Evolutionary conservation across 1,284 basidiomycete species (phyloP), one percentile per base, ranked within the genome.

Genomic region (Singerocomus inundabilis): DNA sequence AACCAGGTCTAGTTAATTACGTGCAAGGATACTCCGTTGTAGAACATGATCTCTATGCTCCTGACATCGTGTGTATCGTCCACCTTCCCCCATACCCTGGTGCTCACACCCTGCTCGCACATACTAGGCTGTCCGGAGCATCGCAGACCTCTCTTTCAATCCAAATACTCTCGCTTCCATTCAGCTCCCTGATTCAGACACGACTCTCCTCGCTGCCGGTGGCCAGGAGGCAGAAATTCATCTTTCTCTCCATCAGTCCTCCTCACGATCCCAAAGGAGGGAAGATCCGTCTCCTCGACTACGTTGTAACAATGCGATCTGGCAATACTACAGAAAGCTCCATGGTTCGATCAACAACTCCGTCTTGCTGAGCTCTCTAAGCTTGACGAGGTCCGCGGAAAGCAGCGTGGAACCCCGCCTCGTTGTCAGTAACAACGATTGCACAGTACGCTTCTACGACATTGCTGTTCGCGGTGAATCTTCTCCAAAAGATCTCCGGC

Each of bases 281-380:
- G 52, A 53, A 18, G 51, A 56, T 25, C 42, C 47, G 18, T 46
- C 56, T 37, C 44, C 56, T 21, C 54, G 43, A 5, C 48, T 29
- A 13, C 56, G 54, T 21, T 66, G 63, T 38, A 69, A 61, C 35
- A 63, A 59, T 49, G 54, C 68, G 2, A 55, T 77, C 5, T 88
- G 86, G 86, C 76, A 80, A 44, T 78, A 73, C 53, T 78, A 81
- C 40, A 75, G 74, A 45, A 70, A 69, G 11, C 71, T 88, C 5
- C 66, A 72, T 5, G 85, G 84, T 6, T 85, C 84, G 5, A 93
- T 93, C 68, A 92, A 93, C 68, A 94, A 94, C 66, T 86, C 88
- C 11, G 83, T 93, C 38, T 69, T 86, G 47, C 79, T 92, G 57
- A 84, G 80, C 12, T 81, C 74, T 35, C 71, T 83, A 51, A 82